Percentiles rank a stretch among this genome's conserved stretches.
These are phyloP conservation scores for Cyclanthera cordifolia DNA, from an alignment of 306 rosid genomes.

Conservation along the genomic window DNA sequence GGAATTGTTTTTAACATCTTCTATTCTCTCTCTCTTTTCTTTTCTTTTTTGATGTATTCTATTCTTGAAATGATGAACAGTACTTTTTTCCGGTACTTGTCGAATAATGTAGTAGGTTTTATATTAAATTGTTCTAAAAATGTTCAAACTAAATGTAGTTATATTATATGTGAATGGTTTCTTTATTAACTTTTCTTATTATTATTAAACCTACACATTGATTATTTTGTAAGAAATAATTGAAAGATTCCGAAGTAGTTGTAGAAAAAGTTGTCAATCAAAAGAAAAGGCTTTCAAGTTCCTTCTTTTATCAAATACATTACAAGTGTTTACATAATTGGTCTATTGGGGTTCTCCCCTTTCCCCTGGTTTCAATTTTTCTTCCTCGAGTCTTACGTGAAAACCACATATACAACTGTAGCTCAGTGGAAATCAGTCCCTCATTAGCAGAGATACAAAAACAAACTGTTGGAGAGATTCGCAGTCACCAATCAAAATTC, in stretches of 20 bases:
- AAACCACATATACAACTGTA: slow-evolving; percentile 30
- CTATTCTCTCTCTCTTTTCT: too few species aligned
- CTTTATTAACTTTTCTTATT: not conserved
- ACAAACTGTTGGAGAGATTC: slow-evolving; percentile 71
- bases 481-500: slow-evolving; percentile 68
- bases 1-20: not conserved
- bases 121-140: too few species aligned
- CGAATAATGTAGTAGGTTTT: not conserved
- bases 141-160: not conserved
- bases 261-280: not conserved
- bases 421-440: slow-evolving; percentile 94
- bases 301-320: not conserved
- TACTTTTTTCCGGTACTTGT: not conserved
- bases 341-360: not conserved
- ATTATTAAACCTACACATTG: not conserved
- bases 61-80: not conserved
- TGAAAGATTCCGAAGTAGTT: not conserved
- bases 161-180: not conserved
- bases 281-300: not conserved
- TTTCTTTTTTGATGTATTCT: not conserved
- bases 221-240: not conserved
- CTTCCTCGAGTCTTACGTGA: not conserved
- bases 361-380: not conserved
- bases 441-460: slow-evolving; percentile 76
- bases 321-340: not conserved